These are phyloP conservation scores for Phialophora tarda DNA, from an alignment of 2,329 filamentous ascomycete species.

Conservation along the genomic window DNA sequence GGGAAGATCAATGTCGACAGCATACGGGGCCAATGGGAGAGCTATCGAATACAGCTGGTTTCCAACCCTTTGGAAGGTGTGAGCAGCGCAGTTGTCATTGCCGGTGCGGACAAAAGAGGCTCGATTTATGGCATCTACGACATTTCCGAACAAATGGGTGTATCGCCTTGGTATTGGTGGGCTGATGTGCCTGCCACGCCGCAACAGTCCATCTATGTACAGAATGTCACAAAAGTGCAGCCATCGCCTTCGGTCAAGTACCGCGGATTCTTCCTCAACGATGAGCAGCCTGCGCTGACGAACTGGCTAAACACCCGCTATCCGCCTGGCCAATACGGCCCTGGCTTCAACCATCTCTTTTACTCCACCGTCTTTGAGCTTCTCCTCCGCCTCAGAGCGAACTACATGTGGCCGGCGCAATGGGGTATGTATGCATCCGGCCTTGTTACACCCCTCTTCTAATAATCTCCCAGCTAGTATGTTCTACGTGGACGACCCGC, in stretches of 20 bases:
- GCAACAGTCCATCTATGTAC: slow-evolving; percentile 61
- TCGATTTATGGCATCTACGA: slow-evolving; percentile 75
- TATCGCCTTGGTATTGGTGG: slow-evolving; percentile 67
- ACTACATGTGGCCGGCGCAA: slow-evolving; percentile 75
- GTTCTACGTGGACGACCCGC: slow-evolving; percentile 73
- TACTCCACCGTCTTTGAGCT: slow-evolving; percentile 74
- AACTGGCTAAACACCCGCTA: slow-evolving; percentile 68
- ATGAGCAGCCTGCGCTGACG: slow-evolving; percentile 70
- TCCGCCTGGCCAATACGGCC: slow-evolving; percentile 51
- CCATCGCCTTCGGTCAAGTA: slow-evolving; percentile 69
- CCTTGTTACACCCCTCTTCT: not conserved
- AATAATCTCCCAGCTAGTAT: slow-evolving; percentile 49
- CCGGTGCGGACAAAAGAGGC: slow-evolving; percentile 69
- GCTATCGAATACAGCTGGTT: slow-evolving; percentile 67
- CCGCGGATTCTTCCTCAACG: slow-evolving; percentile 72
- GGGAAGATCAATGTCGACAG: slow-evolving; percentile 63
- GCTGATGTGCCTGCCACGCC: slow-evolving; percentile 64
- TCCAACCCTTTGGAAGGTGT: slow-evolving; percentile 63
- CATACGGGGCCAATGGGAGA: slow-evolving; percentile 71
- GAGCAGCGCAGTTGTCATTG: slow-evolving; percentile 67
- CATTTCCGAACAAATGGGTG: slow-evolving; percentile 73
- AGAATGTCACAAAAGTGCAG: slow-evolving; percentile 61
- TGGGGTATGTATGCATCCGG: slow-evolving; percentile 58
- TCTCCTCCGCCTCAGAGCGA: slow-evolving; percentile 70
- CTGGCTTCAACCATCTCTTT: slow-evolving; percentile 63